Evolutionary conservation across 1,139 yeast species (phyloP), one percentile per base, ranked within the genome.

Genomic region (Yamadazyma diddensiae): DNA sequence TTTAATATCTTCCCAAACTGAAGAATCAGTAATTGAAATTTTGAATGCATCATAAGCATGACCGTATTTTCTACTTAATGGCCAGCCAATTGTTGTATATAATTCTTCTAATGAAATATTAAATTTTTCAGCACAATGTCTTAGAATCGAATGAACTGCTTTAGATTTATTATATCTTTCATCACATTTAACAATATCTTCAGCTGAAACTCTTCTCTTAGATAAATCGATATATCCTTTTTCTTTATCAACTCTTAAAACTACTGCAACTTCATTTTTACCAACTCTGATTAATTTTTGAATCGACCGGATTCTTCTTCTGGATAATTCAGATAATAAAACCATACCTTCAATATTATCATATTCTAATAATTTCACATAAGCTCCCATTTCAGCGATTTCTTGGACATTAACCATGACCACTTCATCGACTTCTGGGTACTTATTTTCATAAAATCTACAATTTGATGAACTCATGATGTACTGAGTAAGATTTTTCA

Each of bases 301-400:
- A 56, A 92, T 92, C 36, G 97, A 87, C 65, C 99, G 79, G 55
- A 92, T 92, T 71, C 99, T 94, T 76, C 98, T 86, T 77, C 98
- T 86, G 23, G 97, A 88, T 50, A 92, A 77, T 67, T 92, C 99
- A 25, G 96, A 85, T 53, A 92, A 77, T 49, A 92, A 73, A 41
- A 92, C 95, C 99, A 92, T 92, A 54, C 98, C 99, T 67, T 92
- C 98, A 54, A 92, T 90, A 60, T 90, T 94, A 67, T 92, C 97
- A 59, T 94, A 92, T 65, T 92, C 99, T 47, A 92, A 75, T 47
- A 92, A 75, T 62, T 88, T 90, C 46, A 92, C 99, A 57, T 88
- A 88, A 12, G 96, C 96, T 38, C 96, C 97, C 97, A 88, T 88
- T 62, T 88, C 97, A 49, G 96, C 97, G 52, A 88, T 88, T 61